Evolutionary conservation across 2,329 filamentous ascomycete genomes (phyloP), one percentile per base, ranked within the genome.

Genomic region (Cytospora schulzeri): DNA sequence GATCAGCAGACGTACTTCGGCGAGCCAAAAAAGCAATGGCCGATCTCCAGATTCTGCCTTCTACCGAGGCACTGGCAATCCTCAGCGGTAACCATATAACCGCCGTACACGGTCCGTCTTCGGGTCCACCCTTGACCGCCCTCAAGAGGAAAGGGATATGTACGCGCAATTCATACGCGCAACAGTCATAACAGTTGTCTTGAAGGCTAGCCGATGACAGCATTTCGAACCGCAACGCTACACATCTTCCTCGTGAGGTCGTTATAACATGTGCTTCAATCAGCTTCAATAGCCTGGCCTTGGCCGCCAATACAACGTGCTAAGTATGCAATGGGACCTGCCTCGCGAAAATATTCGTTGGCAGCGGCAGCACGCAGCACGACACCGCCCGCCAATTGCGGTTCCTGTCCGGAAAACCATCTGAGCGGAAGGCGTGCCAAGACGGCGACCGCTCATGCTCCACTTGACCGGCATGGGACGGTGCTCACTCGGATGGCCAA

Each of bases 401-500:
- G n/a, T 22, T 19, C 14, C 45, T 24, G 11, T 48, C 45, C 45
- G 45, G 45, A 7, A n/a, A 14, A 19, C 9, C 45, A 24, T 48
- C 52, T 55, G 52, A 31, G 52, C 59, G 38, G 24, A 31, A 41
- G 52, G 60, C 41, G 52, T 41, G 38, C 38, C 38, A 62, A 62
- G 60, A 54, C 60, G 60, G 60, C 60, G 60, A 38, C 60, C 60
- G 60, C 60, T 56, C 38, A 8, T 50, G 60, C 14, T 22, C 19
- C 50, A 45, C 60, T 51, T 45, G 50, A 62, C 60, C 60, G 53
- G 29, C 60, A 48, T 62, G 52, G 11, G 52, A 56, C 45, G 45
- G 45, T 48, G 45, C 22, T 48, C 45, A 9, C 45, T 22, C n/a
- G 45, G 22, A 12, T 24, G n/a, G 45, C 19, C n/a, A 35, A 7